Evolutionary conservation across 441 rosid genomes (phyloP).

Genomic region (Adansonia rubrostipa): DNA sequence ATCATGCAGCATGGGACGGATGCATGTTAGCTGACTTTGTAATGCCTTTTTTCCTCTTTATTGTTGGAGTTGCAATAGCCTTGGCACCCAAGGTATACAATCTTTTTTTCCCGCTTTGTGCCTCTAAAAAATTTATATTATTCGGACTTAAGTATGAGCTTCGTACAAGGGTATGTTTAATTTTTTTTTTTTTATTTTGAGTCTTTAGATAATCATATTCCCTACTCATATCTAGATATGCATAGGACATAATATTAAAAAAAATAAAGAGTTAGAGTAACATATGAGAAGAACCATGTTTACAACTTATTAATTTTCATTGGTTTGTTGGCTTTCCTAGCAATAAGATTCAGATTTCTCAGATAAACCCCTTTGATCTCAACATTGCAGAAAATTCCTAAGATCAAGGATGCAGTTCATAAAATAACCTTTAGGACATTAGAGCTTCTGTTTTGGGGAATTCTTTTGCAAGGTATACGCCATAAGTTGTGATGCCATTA

Average conservation of each 20-base stretch:
- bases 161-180: too few species aligned
- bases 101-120: background rate
- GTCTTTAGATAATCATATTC: too few species aligned
- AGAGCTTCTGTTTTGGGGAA: constrained; percentile 78
- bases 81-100: constrained; percentile 60
- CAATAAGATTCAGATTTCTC: background rate
- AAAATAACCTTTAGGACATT: constrained; percentile 57
- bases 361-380: background rate
- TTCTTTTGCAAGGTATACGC: constrained; percentile 58
- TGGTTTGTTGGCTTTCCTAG: background rate
- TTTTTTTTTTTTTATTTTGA: too few species aligned
- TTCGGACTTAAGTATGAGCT: too few species aligned
- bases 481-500: background rate
- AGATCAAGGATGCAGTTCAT: constrained; percentile 44
- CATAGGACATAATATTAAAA: too few species aligned
- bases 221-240: too few species aligned
- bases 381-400: constrained; percentile 46
- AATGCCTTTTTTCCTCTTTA: constrained; percentile 77
- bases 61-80: constrained; percentile 71
- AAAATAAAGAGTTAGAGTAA: too few species aligned
- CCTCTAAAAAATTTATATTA: too few species aligned
- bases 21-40: constrained; percentile 70
- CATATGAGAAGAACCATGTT: too few species aligned
- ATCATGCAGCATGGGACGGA: constrained; percentile 74
- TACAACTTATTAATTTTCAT: background rate